Conservation (phyloP, 495 filamentous ascomycete genomes). For the Hypoxylon intermedium region DNA sequence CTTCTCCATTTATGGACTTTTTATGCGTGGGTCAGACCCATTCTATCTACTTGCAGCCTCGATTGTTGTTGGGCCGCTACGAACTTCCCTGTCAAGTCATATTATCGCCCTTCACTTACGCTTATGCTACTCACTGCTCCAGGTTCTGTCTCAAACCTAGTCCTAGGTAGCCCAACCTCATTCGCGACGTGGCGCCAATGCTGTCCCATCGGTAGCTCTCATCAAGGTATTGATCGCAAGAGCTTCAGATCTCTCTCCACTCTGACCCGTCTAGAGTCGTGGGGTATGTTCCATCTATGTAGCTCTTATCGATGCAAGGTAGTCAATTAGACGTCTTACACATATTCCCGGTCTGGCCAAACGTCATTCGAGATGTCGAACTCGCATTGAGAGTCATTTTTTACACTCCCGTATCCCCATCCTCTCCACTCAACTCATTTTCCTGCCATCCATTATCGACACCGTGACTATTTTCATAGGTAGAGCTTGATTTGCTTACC, state of each 20-base stretch:
- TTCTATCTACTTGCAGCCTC: constrained; percentile 24
- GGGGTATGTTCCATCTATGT: constrained; percentile 45
- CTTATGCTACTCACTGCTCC: constrained; percentile 41
- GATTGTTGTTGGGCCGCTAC: constrained; percentile 40
- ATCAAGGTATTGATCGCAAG: constrained; percentile 53
- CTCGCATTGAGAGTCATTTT: constrained; percentile 40
- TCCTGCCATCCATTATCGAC: constrained; percentile 29
- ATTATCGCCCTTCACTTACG: constrained; percentile 42
- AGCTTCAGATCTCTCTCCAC: constrained; percentile 50
- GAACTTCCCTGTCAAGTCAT: constrained; percentile 42
- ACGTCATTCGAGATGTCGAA: constrained; percentile 32
- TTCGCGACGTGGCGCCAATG: constrained; percentile 62
- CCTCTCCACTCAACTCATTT: constrained; percentile 34
- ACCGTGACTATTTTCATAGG: constrained; percentile 33
- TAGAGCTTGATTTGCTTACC: constrained; percentile 32
- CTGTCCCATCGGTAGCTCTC: constrained; percentile 48
- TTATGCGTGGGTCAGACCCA: constrained; percentile 34
- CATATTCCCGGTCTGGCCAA: constrained; percentile 25
- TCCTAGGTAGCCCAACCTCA: constrained; percentile 48
- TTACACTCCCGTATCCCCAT: constrained; percentile 26
- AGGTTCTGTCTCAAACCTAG: constrained; percentile 39
- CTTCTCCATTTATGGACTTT: constrained; percentile 19
- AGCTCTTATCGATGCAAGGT: constrained; percentile 30
- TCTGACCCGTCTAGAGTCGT: constrained; percentile 30
- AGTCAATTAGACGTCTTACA: constrained; percentile 24